Conservation (phyloP, 257 asterid species). For the Verbascum thapsus region DNA sequence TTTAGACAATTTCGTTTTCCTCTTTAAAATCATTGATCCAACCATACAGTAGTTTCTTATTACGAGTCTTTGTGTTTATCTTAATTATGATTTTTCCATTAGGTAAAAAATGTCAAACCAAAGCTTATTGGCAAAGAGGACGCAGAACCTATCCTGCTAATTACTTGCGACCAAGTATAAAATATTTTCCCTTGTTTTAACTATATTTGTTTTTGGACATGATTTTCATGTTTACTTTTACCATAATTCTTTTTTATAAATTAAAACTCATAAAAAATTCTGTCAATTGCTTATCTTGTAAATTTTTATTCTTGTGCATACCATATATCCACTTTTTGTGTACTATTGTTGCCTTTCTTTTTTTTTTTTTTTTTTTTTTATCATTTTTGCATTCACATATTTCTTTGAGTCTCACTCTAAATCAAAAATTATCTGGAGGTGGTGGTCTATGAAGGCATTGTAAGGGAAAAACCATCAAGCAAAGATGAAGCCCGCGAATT, state of each 20-base stretch:
- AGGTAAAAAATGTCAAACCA: constrained; percentile 76
- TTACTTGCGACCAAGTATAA: constrained; percentile 96
- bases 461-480: constrained; percentile 92
- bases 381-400: constrained; percentile 2
- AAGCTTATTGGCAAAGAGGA: constrained; percentile 62
- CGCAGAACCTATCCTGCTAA: constrained; percentile 72
- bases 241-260: constrained; percentile 4
- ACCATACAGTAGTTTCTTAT: constrained; percentile 16
- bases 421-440: constrained; percentile 67
- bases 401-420: constrained; percentile 40
- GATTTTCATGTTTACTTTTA: constrained; percentile 13
- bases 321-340: background rate
- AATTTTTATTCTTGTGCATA: background rate
- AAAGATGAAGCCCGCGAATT: constrained; percentile 88
- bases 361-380: background rate
- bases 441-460: constrained; percentile 89
- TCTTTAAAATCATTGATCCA: too few species aligned
- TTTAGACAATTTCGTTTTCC: too few species aligned
- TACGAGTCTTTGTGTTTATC: constrained; percentile 38
- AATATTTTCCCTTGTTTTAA: constrained; percentile 34
- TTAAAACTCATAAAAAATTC: background rate
- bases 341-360: constrained; percentile 10
- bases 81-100: constrained; percentile 46
- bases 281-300: background rate
- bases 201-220: constrained; percentile 32